These are phyloP conservation scores for Aspergillus novofumigatus DNA, from an alignment of 2,329 filamentous ascomycete genomes.

Conservation along the genomic window DNA sequence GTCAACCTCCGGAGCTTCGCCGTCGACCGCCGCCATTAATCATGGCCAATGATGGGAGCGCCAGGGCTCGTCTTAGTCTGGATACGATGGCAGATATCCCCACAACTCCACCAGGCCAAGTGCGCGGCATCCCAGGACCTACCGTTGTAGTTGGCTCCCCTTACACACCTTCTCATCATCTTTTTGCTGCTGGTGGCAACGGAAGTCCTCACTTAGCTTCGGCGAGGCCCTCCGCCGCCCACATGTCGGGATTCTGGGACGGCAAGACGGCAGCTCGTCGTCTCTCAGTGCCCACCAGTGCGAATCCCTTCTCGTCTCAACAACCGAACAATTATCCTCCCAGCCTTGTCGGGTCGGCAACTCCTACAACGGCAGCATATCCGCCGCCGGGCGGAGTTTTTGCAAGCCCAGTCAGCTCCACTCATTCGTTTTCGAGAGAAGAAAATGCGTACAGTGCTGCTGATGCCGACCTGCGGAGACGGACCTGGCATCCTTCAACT, in stretches of 20 bases:
- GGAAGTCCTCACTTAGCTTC: slow-evolving; percentile 77
- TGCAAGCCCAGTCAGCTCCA: slow-evolving; percentile 64
- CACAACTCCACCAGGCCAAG: slow-evolving; percentile 60
- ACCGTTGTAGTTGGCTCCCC: slow-evolving; percentile 67
- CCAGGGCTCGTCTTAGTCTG: slow-evolving; percentile 60
- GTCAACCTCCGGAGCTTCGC: slow-evolving; percentile 58
- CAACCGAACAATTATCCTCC: slow-evolving; percentile 55
- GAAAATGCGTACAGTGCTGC: slow-evolving; percentile 35
- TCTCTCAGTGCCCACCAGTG: slow-evolving; percentile 74
- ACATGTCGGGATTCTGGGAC: slow-evolving; percentile 70
- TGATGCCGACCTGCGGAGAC: slow-evolving; percentile 74
- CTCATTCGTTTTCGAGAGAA: slow-evolving; percentile 43
- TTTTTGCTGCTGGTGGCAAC: slow-evolving; percentile 66
- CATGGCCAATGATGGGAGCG: slow-evolving; percentile 66
- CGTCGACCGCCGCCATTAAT: slow-evolving; percentile 76
- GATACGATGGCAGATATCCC: slow-evolving; percentile 62
- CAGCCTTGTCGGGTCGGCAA: slow-evolving; percentile 50
- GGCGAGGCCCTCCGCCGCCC: slow-evolving; percentile 65
- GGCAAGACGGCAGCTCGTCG: slow-evolving; percentile 66
- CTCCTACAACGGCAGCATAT: slow-evolving; percentile 50
- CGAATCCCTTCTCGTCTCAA: slow-evolving; percentile 68
- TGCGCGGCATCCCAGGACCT: slow-evolving; percentile 59
- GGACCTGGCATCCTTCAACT: slow-evolving; percentile 80
- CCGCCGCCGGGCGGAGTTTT: slow-evolving; percentile 59
- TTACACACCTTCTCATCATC: slow-evolving; percentile 78